Conservation (phyloP, 2,329 filamentous ascomycete species). For the Verticillium zaregamsianum region DNA sequence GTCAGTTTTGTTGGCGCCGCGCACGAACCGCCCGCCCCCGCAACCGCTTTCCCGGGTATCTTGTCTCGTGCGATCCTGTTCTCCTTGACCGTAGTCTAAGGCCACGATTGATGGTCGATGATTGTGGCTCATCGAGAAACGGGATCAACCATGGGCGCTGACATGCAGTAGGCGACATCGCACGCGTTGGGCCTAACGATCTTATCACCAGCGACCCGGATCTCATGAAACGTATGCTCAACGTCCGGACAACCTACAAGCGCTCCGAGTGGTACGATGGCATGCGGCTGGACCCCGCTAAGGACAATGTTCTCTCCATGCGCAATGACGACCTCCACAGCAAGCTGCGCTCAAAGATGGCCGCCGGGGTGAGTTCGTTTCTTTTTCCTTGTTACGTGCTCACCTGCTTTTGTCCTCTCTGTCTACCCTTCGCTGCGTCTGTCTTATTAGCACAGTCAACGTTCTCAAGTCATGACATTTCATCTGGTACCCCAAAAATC, state of each 20-base stretch:
- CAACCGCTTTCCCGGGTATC: neutral
- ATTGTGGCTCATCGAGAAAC: neutral
- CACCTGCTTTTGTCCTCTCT: no score
- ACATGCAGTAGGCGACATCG: constrained; percentile 24
- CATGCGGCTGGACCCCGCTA: constrained; percentile 47
- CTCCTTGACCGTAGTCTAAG: neutral
- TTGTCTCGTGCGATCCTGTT: neutral
- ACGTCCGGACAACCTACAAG: constrained; percentile 30
- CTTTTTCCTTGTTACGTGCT: neutral
- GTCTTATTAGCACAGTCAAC: no score
- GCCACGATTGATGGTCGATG: neutral
- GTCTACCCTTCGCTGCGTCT: no score
- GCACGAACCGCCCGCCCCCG: neutral
- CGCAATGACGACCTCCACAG: constrained; percentile 41
- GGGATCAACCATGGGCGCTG: neutral
- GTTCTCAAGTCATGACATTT: neutral
- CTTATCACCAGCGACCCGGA: constrained; percentile 34
- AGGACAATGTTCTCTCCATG: constrained; percentile 49
- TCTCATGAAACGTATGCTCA: constrained; percentile 30
- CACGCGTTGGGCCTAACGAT: constrained; percentile 38
- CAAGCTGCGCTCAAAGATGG: constrained; percentile 41
- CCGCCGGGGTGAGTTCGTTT: constrained; percentile 35
- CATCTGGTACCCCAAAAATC: no score
- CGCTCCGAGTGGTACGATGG: constrained; percentile 41
- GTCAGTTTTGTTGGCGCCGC: constrained; percentile 15